phyloP scores from a whole-genome alignment of 257 asterid genomes.

The Verbascum thapsus region DNA sequence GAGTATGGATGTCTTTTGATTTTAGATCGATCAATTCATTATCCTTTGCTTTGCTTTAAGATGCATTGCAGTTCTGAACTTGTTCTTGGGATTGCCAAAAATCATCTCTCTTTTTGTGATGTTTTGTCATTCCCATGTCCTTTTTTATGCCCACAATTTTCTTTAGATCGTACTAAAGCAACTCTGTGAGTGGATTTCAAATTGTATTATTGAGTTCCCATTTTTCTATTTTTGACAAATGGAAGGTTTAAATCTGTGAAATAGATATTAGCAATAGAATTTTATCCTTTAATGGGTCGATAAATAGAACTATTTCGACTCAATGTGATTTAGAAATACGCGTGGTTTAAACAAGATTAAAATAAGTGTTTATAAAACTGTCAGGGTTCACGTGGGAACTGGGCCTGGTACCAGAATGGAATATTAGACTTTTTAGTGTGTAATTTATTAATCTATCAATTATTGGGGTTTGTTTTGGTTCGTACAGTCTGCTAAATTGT shows the following conservation, averaged over 20 bases:
- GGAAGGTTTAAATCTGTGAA: no score
- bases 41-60: slow-evolving; percentile 28
- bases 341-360: no score
- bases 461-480: no score
- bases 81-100: slow-evolving; percentile 62
- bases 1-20: slow-evolving; percentile 40
- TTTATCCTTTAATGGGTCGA: no score
- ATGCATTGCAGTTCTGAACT: slow-evolving; percentile 31
- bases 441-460: slow-evolving; percentile 24
- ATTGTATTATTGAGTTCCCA: background rate
- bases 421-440: slow-evolving; percentile 24
- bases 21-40: slow-evolving; percentile 34
- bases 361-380: no score
- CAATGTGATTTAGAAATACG: no score
- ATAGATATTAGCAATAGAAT: no score
- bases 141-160: slow-evolving; percentile 30
- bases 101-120: slow-evolving; percentile 27
- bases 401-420: slow-evolving; percentile 30
- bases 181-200: background rate
- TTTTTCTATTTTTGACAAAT: no score
- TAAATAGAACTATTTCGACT: no score
- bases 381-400: slow-evolving; percentile 35
- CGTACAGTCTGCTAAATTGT: background rate
- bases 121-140: slow-evolving; percentile 33
- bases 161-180: slow-evolving; percentile 40